Conservation (phyloP, 116 monocot species). For the Phalaenopsis hybrid region DNA sequence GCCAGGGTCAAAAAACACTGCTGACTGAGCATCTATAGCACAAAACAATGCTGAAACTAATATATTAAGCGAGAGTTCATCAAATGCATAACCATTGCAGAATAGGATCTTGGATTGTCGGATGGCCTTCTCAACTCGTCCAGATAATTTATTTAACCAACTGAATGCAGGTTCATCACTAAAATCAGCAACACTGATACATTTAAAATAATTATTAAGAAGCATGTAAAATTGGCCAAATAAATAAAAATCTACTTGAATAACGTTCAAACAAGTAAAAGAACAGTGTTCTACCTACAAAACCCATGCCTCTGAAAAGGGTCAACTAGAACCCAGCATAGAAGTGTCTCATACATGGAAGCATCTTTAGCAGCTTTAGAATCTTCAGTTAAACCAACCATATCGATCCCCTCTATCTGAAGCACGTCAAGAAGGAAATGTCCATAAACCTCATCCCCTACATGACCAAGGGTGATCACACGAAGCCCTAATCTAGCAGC, state of each 20-base stretch:
- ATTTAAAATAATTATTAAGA: background rate
- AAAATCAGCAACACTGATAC: conserved; percentile 79
- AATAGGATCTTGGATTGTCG: conserved; percentile 71
- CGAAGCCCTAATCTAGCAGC: conserved; percentile 83
- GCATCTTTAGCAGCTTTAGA: conserved; percentile 22
- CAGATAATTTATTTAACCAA: conserved; percentile 71
- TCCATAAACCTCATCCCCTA: conserved; percentile 88
- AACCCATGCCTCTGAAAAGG: conserved; percentile 94
- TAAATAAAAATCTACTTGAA: background rate
- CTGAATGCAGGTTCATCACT: conserved; percentile 76
- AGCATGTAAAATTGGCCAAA: background rate
- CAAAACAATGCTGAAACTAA: conserved; percentile 63
- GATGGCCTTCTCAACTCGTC: conserved; percentile 48
- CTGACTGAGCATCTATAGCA: conserved; percentile 67
- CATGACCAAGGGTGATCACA: conserved; percentile 76
- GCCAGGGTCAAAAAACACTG: conserved; percentile 93
- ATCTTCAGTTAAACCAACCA: conserved; percentile 66
- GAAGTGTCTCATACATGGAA: conserved; percentile 68
- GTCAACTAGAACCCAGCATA: conserved; percentile 96
- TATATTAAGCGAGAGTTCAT: conserved; percentile 65
- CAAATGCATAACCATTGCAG: conserved; percentile 95
- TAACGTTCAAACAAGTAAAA: background rate
- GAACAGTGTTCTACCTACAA: conserved; percentile 56
- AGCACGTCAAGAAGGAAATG: conserved; percentile 80
- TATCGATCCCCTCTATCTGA: conserved; percentile 47